Evolutionary conservation across 345 rosid genomes (phyloP), one percentile per base, ranked within the genome.

Genomic region (Raphanus raphanistrum): DNA sequence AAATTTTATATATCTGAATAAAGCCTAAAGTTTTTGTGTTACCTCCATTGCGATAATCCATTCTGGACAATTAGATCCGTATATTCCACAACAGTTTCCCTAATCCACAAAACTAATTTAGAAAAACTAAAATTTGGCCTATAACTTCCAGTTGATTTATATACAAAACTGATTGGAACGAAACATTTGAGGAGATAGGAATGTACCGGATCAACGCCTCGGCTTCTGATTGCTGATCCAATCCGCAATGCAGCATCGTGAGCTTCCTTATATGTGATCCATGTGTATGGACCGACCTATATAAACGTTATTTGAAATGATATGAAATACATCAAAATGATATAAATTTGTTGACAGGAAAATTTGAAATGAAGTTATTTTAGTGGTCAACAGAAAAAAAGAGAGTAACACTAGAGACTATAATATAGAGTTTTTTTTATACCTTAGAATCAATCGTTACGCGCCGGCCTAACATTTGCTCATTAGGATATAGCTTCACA

Each of bases 31-130:
- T 5, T 43, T 75, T 9, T 3, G 28, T 2, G 32, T 41, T 41
- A 91, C 97, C 98, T 90, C 94, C 99, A 90, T 92, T 1, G 91
- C 82, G 31, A 84, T 82, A 54, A 95, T 85, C 99, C 99, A 94
- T 82, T 92, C 87, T 8, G 97, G 93, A 80, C 90, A 84, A 74
- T 94, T 94, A 45, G 93, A 82, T 16, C 98, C 97, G n/a, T 90
- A 90, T 13, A 92, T 92, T 41, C 99, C 98, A 29, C 99, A 92
- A 33, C 90, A 89, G 17, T 87, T 89, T 11, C 96, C 96, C 98
- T 95, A 63, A 0, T 26, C 27, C 29, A 52, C 28, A 43, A 70
- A 52, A 11, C 4, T 13, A 43, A 43, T 12, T 43, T 48, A 48
- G 55, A 52, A 6, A 52, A 52, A 15, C 25, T 52, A 48, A 4